Percentiles rank a stretch among this genome's conserved stretches.
Evolutionary conservation across 331 rosid genomes (phyloP).

Genomic region (Erythrophleum ivorense): DNA sequence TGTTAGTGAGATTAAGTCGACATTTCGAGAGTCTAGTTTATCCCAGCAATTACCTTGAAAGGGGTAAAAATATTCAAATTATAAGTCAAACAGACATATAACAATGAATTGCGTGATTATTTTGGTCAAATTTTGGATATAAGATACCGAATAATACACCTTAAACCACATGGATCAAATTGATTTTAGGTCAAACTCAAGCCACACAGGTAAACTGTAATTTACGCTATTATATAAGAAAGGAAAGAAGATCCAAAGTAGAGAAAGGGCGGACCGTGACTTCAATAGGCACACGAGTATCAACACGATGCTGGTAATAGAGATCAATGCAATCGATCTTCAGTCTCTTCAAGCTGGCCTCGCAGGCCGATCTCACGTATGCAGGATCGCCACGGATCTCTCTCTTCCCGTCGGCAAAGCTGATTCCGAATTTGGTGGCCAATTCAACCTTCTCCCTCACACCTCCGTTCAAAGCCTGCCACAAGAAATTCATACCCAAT

Average conservation of each 20-base stretch:
- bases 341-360: constrained; percentile 66
- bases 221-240: neutral
- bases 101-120: too few species aligned
- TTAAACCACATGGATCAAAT: too few species aligned
- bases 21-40: neutral
- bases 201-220: neutral
- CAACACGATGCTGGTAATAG: constrained; percentile 72
- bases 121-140: too few species aligned
- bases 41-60: neutral
- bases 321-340: constrained; percentile 61
- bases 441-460: constrained; percentile 62
- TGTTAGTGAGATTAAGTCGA: too few species aligned
- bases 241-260: neutral
- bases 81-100: too few species aligned
- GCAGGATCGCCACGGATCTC: constrained; percentile 59
- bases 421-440: constrained; percentile 61
- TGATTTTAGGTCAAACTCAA: neutral
- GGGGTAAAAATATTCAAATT: neutral
- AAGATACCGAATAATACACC: too few species aligned
- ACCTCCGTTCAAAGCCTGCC: constrained; percentile 60
- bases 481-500: neutral
- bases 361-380: constrained; percentile 66
- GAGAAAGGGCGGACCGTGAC: constrained; percentile 56
- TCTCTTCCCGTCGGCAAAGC: neutral
- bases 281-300: constrained; percentile 68